Evolutionary conservation across 1,284 basidiomycete genomes (phyloP).

Genomic region (Naganishia sp.): DNA sequence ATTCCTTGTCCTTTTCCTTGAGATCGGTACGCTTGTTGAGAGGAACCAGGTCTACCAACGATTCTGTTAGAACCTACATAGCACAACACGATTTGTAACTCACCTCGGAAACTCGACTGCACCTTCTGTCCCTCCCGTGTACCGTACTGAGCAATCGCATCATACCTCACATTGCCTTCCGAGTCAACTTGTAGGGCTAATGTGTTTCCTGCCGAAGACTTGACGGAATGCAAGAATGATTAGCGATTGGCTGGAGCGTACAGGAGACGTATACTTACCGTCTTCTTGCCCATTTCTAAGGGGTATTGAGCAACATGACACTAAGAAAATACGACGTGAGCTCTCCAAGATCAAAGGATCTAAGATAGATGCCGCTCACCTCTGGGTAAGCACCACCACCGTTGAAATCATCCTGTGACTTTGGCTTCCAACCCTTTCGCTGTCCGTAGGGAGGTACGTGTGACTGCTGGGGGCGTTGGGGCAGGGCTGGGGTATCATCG

Average conservation of each 20-base stretch:
- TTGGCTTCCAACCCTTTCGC: conserved; percentile 83
- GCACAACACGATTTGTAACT: conserved; percentile 29
- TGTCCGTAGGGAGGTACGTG: conserved; percentile 66
- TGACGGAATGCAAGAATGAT: background rate
- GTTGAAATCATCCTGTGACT: conserved; percentile 76
- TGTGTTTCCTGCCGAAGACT: conserved; percentile 55
- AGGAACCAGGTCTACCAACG: conserved; percentile 76
- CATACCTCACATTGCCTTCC: conserved; percentile 95
- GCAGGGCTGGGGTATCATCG: conserved; percentile 8
- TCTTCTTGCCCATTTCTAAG: conserved; percentile 90
- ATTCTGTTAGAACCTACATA: conserved; percentile 5
- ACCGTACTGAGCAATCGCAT: conserved; percentile 93
- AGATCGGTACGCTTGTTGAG: conserved; percentile 86
- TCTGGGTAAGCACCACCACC: conserved; percentile 96
- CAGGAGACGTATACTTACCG: conserved; percentile 59
- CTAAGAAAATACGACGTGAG: conserved; percentile 36
- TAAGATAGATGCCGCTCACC: conserved; percentile 38
- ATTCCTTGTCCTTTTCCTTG: conserved; percentile 67
- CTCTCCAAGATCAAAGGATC: background rate
- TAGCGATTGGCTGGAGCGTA: background rate
- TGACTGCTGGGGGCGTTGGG: conserved; percentile 30
- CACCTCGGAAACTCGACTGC: conserved; percentile 87
- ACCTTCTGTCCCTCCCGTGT: conserved; percentile 80
- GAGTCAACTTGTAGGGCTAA: conserved; percentile 94
- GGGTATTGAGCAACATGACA: conserved; percentile 98